These are phyloP conservation scores for Backusella psychrophila DNA, from an alignment of 192 early-diverging fungal species.

Conservation along the genomic window DNA sequence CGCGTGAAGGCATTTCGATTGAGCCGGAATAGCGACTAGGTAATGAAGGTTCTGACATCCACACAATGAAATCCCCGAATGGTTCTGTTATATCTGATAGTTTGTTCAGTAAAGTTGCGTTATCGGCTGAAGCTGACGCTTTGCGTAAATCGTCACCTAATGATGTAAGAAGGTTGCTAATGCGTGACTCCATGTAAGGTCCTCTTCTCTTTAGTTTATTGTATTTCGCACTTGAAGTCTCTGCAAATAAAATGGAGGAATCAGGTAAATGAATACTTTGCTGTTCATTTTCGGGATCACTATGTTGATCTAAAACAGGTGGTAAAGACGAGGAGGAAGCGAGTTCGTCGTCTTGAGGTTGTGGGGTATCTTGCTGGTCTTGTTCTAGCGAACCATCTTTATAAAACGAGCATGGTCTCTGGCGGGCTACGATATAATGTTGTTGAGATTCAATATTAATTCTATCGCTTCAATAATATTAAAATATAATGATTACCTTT, in stretches of 20 bases:
- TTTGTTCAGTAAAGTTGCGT: background rate
- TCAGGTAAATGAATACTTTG: background rate
- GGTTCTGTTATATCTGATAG: background rate
- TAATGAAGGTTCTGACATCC: conserved; percentile 23
- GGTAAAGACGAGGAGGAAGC: background rate
- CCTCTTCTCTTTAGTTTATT: conserved; percentile 4
- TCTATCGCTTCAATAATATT: background rate
- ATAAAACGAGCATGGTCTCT: conserved; percentile 28
- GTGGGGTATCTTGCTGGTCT: background rate
- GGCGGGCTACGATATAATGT: conserved; percentile 20
- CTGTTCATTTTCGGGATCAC: background rate
- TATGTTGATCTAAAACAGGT: background rate
- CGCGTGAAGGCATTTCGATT: conserved; percentile 28
- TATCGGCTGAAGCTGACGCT: background rate
- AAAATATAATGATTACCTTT: conserved; percentile 12
- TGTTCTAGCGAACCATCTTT: conserved; percentile 18
- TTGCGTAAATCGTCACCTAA: conserved; percentile 13
- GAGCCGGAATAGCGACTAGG: conserved; percentile 23
- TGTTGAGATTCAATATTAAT: conserved; percentile 7
- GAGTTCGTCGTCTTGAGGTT: background rate
- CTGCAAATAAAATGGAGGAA: background rate
- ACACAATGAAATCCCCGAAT: conserved; percentile 6
- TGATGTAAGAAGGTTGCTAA: conserved; percentile 2
- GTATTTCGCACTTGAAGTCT: background rate
- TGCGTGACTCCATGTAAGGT: conserved; percentile 5